Conservation (phyloP, 805 yeast genomes). For the Wickerhamiella australiensis region DNA sequence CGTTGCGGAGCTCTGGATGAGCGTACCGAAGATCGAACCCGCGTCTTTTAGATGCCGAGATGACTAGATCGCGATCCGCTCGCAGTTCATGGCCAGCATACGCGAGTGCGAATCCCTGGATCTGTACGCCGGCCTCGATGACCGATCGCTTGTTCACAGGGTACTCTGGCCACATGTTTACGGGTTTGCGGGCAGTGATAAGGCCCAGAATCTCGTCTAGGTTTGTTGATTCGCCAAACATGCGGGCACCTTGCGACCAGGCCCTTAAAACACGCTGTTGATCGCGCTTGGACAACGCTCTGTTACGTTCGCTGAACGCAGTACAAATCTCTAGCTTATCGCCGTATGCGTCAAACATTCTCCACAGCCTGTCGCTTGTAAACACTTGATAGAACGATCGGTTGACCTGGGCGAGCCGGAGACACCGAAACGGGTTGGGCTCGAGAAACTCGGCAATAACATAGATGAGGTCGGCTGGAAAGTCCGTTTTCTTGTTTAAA, state of each 20-base stretch:
- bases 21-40: background rate
- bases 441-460: background rate
- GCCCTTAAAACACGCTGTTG: background rate
- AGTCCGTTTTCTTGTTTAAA: background rate
- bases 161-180: background rate
- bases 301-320: background rate
- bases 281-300: background rate
- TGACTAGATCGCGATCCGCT: background rate
- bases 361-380: background rate
- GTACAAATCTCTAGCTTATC: background rate
- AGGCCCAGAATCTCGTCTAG: background rate
- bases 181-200: background rate
- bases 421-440: constrained; percentile 3
- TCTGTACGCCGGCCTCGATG: background rate
- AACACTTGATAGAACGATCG: background rate
- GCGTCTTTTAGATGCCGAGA: background rate
- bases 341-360: background rate
- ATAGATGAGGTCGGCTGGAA: background rate
- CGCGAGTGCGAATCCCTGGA: background rate
- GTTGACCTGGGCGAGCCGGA: background rate
- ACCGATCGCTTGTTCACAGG: background rate
- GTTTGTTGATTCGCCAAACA: background rate
- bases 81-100: background rate
- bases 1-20: background rate
- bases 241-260: constrained; percentile 3